Evolutionary conservation across 441 rosid species (phyloP), one percentile per base, ranked within the genome.

Genomic region (Theobroma grandiflorum): DNA sequence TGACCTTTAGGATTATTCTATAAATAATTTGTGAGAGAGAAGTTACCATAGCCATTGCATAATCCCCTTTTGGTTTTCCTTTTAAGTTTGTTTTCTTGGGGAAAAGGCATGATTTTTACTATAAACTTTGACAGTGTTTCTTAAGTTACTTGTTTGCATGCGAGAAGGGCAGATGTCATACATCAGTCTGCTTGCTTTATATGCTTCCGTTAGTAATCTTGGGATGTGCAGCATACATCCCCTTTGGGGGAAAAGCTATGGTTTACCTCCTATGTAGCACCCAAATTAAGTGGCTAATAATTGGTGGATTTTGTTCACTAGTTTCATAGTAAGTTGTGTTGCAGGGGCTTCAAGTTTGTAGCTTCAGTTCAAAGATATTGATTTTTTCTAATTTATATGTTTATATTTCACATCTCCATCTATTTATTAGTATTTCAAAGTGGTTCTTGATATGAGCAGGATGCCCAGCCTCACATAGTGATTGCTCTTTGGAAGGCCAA

Each of bases 401-500:
- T 2, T 80, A 3, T 65, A 35, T 79, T 67, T 84, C 1, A 4
- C 16, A 38, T 57, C 68, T 53, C 8, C 47, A 37, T 45, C 65
- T 58, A 42, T 72, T 47, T 40, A 67, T 72, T 64, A 76, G 63
- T 59, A 69, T 50, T 76, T 67, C 2, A 74, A 72, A 63, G 8
- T 65, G 65, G 63, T 55, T 79, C 33, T 77, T 72, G 57, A 64
- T 79, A 74, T 68, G 42, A 86, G 82, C 88, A 91, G 94, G 92
- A 91, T 84, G 86, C 86, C 42, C 91, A 82, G 78, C 94, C 92
- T 72, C 88, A 87, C 38, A 68, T 82, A 11, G 72, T 84, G 43
- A 82, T 89, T 78, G 81, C 87, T 66, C 87, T 91, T 80, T 89
- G 90, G 86, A 88, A 91, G 77, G 88, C 89, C 53, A 85, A 87